Conservation (phyloP, 768 basidiomycete genomes). For the Tulasnella sp. region DNA sequence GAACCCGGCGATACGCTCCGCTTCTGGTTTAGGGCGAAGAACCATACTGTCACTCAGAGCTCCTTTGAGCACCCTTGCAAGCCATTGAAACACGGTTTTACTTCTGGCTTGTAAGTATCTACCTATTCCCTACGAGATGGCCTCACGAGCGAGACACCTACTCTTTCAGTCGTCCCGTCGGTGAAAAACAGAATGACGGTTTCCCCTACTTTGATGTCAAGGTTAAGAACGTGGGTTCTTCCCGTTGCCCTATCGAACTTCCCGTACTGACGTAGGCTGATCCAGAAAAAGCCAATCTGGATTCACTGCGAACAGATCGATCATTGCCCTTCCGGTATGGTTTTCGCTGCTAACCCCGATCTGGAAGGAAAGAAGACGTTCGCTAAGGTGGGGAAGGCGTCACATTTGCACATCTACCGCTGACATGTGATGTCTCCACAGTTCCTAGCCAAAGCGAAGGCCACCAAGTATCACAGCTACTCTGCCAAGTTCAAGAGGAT, state of each 20-base stretch:
- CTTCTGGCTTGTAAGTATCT: slow-evolving; percentile 38
- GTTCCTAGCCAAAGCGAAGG: too few relatives aligned
- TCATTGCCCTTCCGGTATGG: slow-evolving; percentile 19
- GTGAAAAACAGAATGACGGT: too few relatives aligned
- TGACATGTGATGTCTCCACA: too few relatives aligned
- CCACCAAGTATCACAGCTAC: too few relatives aligned
- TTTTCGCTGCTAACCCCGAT: slow-evolving; percentile 19
- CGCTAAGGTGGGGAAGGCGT: too few relatives aligned
- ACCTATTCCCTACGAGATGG: too few relatives aligned
- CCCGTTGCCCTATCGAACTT: background rate
- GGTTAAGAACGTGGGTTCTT: background rate
- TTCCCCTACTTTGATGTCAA: background rate
- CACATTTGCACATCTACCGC: too few relatives aligned
- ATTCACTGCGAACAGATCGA: slow-evolving; percentile 17
- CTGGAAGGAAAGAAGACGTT: background rate
- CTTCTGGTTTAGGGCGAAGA: slow-evolving; percentile 16
- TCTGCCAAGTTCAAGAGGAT: too few relatives aligned
- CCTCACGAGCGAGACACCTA: too few relatives aligned
- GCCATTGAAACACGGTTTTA: slow-evolving; percentile 40
- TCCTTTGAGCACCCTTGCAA: slow-evolving; percentile 26
- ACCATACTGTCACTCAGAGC: slow-evolving; percentile 28
- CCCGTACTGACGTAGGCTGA: background rate
- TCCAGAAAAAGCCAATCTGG: slow-evolving; percentile 17
- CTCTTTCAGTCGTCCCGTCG: too few relatives aligned
- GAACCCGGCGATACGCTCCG: slow-evolving; percentile 1